phyloP scores from a whole-genome alignment of 768 basidiomycete species.

The Panaeolus cyanescens region DNA sequence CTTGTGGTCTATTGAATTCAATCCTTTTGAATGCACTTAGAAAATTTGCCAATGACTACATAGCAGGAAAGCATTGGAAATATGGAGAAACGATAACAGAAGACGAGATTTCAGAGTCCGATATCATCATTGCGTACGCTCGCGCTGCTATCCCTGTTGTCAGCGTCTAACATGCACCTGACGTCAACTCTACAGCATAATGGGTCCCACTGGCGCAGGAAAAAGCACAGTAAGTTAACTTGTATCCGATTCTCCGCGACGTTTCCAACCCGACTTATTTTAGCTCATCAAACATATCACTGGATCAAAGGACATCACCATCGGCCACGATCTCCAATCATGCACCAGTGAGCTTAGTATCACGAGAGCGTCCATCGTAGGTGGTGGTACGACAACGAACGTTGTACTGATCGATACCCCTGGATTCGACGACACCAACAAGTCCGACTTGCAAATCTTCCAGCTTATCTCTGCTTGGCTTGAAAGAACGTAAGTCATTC shows the following conservation, averaged over 20 bases:
- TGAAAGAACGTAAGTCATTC: constrained; percentile 6
- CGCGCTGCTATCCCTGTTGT: neutral
- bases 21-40: too few species aligned
- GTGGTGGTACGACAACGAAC: constrained; percentile 5
- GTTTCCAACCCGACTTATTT: neutral
- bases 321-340: constrained; percentile 2
- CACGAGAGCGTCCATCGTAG: neutral
- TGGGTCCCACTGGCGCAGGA: constrained; percentile 25
- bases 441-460: constrained; percentile 32
- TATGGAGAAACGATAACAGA: neutral
- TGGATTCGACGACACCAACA: constrained; percentile 23
- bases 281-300: constrained; percentile 4
- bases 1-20: too few species aligned
- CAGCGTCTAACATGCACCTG: neutral
- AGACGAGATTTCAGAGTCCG: neutral
- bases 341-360: neutral
- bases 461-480: constrained; percentile 27
- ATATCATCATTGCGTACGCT: constrained; percentile 5
- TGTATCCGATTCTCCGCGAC: neutral
- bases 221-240: constrained; percentile 12
- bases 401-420: constrained; percentile 23
- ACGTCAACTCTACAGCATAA: constrained; percentile 12
- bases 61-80: neutral
- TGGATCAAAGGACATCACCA: neutral
- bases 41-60: neutral